A percentile compares a stretch with the other conserved stretches of the same genome.
phyloP scores from a whole-genome alignment of 192 early-diverging fungal species.

The Backusella mclennaniae region DNA sequence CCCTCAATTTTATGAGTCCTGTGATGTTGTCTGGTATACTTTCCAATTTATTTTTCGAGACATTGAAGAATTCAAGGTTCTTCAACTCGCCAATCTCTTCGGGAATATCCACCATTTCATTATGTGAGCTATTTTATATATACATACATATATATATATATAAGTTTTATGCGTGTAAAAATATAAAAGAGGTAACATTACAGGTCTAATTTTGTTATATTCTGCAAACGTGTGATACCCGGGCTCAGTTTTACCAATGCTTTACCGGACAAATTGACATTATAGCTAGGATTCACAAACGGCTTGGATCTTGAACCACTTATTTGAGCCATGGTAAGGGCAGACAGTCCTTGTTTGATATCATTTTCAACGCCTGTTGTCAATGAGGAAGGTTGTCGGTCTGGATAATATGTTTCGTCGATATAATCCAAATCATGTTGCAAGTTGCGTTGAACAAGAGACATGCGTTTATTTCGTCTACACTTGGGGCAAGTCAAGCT shows the following conservation, averaged over 20 bases:
- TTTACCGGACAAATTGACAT: constrained; percentile 57
- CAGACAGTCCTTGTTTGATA: constrained; percentile 15
- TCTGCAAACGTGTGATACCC: constrained; percentile 62
- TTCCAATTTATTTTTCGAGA: constrained; percentile 63
- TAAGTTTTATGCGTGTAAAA: constrained; percentile 6
- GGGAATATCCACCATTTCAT: constrained; percentile 64
- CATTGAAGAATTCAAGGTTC: constrained; percentile 59
- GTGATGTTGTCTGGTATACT: constrained; percentile 68
- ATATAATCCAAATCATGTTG: constrained; percentile 32
- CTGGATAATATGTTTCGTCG: constrained; percentile 33
- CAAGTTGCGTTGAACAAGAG: constrained; percentile 16
- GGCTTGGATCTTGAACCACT: not conserved
- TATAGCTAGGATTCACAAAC: not conserved
- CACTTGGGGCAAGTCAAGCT: not conserved
- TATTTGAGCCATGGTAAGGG: constrained; percentile 14
- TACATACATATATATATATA: not conserved
- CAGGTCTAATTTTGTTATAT: constrained; percentile 69
- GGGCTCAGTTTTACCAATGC: constrained; percentile 60
- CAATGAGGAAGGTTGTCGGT: not conserved
- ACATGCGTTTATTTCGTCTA: constrained; percentile 17
- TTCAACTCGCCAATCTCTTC: constrained; percentile 70
- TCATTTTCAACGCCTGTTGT: constrained; percentile 1
- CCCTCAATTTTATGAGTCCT: constrained; percentile 61
- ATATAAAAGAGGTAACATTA: constrained; percentile 39
- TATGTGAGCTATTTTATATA: constrained; percentile 62